These are phyloP conservation scores for Cynara cardunculus DNA, from an alignment of 129 eudicot species.

Conservation along the genomic window DNA sequence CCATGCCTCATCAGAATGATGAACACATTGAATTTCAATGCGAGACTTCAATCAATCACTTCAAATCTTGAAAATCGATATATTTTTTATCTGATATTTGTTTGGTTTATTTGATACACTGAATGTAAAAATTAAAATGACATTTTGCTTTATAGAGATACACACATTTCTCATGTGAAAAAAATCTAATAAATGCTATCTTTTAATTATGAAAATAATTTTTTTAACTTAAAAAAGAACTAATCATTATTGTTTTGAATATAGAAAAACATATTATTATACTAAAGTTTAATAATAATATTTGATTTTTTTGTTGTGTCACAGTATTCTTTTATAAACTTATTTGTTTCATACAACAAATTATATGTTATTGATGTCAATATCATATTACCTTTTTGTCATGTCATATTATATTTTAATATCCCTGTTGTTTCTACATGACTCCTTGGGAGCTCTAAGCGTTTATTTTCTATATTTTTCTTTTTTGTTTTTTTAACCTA, in stretches of 20 bases:
- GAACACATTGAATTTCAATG: background rate
- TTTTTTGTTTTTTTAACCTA: too few species aligned
- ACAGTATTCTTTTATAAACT: background rate
- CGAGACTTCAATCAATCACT: background rate
- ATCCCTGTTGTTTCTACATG: too few species aligned
- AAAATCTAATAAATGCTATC: background rate
- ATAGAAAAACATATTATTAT: background rate
- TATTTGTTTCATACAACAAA: background rate
- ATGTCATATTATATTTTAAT: too few species aligned
- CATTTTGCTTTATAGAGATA: too few species aligned
- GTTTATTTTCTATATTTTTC: too few species aligned
- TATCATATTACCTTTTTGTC: too few species aligned
- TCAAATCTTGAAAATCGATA: background rate
- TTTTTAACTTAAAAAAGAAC: background rate
- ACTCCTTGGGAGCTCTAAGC: too few species aligned
- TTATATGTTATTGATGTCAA: too few species aligned
- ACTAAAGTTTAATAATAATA: too few species aligned
- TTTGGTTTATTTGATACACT: background rate
- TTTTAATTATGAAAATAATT: background rate
- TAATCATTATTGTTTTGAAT: background rate
- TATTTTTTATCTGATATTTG: background rate
- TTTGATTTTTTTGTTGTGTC: background rate
- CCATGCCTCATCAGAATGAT: constrained; percentile 4
- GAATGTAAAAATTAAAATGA: background rate
- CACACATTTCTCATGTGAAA: too few species aligned